A percentile compares a stretch with the other conserved stretches of the same genome.
phyloP scores from a whole-genome alignment of 2,329 filamentous ascomycete genomes.

The Parastagonospora nodorum region DNA sequence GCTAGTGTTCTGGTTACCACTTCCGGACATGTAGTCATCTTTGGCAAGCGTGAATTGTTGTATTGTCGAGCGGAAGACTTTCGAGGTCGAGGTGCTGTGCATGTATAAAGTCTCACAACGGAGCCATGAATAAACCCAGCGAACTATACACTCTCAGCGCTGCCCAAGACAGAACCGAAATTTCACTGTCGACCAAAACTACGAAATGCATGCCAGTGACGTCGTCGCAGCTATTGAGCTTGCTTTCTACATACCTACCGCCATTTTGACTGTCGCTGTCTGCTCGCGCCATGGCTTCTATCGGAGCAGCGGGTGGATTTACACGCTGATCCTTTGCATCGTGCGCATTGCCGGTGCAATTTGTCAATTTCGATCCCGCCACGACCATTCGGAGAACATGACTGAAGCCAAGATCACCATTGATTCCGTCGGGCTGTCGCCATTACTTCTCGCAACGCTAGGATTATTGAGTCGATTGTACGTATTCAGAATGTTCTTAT shows the following conservation, averaged over 20 bases:
- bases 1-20: too few species aligned
- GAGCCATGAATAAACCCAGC: too few species aligned
- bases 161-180: too few species aligned
- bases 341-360: slow-evolving; percentile 57
- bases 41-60: too few species aligned
- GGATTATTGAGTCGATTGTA: slow-evolving; percentile 51
- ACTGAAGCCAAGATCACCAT: slow-evolving; percentile 52
- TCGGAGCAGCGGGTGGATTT: slow-evolving; percentile 58
- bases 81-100: too few species aligned
- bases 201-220: slow-evolving; percentile 10
- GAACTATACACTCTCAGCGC: too few species aligned
- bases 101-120: too few species aligned
- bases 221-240: slow-evolving; percentile 36
- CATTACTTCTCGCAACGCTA: slow-evolving; percentile 54
- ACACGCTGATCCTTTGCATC: slow-evolving; percentile 58
- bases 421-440: slow-evolving; percentile 55
- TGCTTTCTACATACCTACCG: slow-evolving; percentile 44
- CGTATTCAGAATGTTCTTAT: slow-evolving; percentile 1
- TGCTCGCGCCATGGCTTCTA: slow-evolving; percentile 46
- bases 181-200: too few species aligned
- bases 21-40: too few species aligned
- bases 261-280: slow-evolving; percentile 36
- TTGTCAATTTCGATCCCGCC: slow-evolving; percentile 57
- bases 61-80: too few species aligned
- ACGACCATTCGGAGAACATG: slow-evolving; percentile 44